Evolutionary conservation across 208 protist species (phyloP).

Genomic region (Acanthamoeba healyi): DNA sequence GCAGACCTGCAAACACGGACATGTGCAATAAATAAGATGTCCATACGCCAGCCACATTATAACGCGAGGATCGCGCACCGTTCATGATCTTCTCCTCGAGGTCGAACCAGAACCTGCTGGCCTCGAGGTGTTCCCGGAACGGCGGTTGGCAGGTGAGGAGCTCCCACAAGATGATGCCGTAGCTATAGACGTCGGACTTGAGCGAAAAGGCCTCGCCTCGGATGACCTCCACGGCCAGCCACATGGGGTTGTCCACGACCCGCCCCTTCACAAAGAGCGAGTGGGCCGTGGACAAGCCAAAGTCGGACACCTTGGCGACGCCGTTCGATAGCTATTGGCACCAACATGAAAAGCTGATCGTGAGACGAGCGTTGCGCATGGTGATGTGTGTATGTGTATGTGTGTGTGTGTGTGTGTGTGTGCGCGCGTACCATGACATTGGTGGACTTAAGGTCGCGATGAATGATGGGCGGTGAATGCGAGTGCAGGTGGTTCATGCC

Average conservation of each 20-base stretch:
- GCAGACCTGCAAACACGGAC: not conserved
- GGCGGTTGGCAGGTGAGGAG: slow-evolving; percentile 36
- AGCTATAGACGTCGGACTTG: slow-evolving; percentile 61
- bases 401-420: too few species aligned
- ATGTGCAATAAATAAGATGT: not conserved
- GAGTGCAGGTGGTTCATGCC: slow-evolving; percentile 67
- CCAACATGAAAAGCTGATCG: too few species aligned
- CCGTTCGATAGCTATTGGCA: slow-evolving; percentile 54
- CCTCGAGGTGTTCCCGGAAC: slow-evolving; percentile 29
- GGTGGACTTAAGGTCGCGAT: slow-evolving; percentile 60
- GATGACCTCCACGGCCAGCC: slow-evolving; percentile 67
- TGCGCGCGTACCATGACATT: slow-evolving; percentile 11
- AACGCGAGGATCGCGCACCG: not conserved
- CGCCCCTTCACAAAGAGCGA: slow-evolving; percentile 47
- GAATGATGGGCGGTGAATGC: slow-evolving; percentile 59
- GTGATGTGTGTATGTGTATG: too few species aligned
- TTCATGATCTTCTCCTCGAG: slow-evolving; percentile 56
- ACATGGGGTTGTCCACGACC: slow-evolving; percentile 65
- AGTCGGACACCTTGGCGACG: slow-evolving; percentile 59
- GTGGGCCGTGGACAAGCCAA: slow-evolving; percentile 45
- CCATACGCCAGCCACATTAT: not conserved
- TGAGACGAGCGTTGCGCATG: too few species aligned
- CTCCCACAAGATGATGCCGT: slow-evolving; percentile 68
- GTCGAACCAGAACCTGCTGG: slow-evolving; percentile 63
- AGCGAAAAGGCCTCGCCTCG: slow-evolving; percentile 29